These are phyloP conservation scores for Saprolegnia diclina DNA, from an alignment of 352 stramenopile genomes.

Conservation along the genomic window DNA sequence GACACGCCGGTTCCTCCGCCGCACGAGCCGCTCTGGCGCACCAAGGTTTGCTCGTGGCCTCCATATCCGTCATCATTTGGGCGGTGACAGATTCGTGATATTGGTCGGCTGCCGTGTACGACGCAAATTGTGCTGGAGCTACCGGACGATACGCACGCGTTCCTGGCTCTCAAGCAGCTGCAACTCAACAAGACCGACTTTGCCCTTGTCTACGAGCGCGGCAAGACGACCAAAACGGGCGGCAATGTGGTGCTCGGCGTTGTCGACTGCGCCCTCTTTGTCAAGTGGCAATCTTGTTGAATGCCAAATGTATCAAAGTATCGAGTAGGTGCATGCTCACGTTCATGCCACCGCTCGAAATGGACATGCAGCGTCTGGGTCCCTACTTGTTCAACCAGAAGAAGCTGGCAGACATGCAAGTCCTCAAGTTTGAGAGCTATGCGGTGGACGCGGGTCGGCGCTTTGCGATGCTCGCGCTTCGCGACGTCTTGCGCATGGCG, in stretches of 20 bases:
- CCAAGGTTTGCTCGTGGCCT: neutral
- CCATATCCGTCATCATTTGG: neutral
- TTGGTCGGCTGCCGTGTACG: neutral
- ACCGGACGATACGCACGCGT: conserved; percentile 7
- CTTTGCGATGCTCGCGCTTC: conserved; percentile 7
- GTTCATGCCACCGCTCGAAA: conserved; percentile 11
- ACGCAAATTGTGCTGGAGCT: neutral
- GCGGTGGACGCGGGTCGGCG: conserved; percentile 5
- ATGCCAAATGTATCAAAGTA: neutral
- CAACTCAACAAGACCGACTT: neutral
- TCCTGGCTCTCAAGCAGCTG: conserved; percentile 16
- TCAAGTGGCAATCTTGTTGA: neutral
- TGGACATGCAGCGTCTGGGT: neutral
- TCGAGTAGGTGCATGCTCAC: conserved; percentile 3
- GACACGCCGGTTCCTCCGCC: neutral
- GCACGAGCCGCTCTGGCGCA: neutral
- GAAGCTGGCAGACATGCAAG: conserved; percentile 5
- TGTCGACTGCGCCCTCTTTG: conserved; percentile 3
- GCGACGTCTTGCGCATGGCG: conserved; percentile 1
- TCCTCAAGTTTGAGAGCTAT: conserved; percentile 5
- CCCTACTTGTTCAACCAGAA: conserved; percentile 2
- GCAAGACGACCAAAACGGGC: neutral
- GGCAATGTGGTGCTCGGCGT: neutral
- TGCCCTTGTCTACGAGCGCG: conserved; percentile 3
- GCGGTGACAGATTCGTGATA: conserved; percentile 5